Evolutionary conservation across 768 basidiomycete species (phyloP), one percentile per base, ranked within the genome.

Genomic region (Tulasnella sp.): DNA sequence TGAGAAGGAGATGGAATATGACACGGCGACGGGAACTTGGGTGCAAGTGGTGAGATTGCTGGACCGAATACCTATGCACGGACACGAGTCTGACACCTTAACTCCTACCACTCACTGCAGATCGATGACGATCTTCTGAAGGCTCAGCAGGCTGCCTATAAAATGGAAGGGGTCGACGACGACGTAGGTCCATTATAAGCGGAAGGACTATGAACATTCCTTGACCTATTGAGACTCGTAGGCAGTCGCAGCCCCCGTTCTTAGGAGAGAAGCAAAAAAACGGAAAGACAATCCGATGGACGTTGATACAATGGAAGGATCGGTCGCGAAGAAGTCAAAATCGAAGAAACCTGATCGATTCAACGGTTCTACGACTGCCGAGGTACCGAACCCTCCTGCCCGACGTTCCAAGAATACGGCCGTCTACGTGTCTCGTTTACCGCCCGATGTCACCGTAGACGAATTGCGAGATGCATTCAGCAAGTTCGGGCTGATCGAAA

Each of bases 111-210:
- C 72, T 31, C 12, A 0, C 14, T 19, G 29, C n/a, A 97, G 96
- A 85, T 97, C 40, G 93, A 95, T 79, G 94, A 97, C 78, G 94
- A 96, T 73, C 85, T 93, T 15, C 79, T 97, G 76, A 91, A 90
- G 81, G 90, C 90, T 31, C 97, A 99, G 82, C 97, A 99, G 85
- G 96, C 94, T 0, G 96, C 95, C 1, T 99, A 99, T 83, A 91
- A 94, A 0, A 86, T 99, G 1, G 86, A 86, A 17, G 97, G 97
- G 12, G 96, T 99, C 31, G 97, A 99, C 82, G 97, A 99, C 86
- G 88, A 90, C 85, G 96, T 94, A 82, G 81, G 90, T 83, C 71
- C 36, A 15, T 38, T n/a, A 52, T 31, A 9, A n/a, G n/a, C 34
- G 12, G 17, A 17, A 25, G 17, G 12, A 22, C 17, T 58, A 11